These are phyloP conservation scores for Maudiozyma barnettii DNA, from an alignment of 805 yeast species.

Conservation along the genomic window DNA sequence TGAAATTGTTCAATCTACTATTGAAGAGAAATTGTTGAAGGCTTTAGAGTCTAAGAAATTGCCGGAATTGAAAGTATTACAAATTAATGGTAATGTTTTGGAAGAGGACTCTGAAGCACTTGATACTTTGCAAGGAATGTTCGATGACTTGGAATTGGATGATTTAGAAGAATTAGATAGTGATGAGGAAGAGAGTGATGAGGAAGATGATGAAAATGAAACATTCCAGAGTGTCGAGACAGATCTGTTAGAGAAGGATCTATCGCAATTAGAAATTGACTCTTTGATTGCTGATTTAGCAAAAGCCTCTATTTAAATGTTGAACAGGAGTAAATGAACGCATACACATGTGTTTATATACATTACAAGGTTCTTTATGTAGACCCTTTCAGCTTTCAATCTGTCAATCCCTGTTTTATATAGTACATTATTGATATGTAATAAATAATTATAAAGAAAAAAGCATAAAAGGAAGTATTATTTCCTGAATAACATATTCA, in stretches of 20 bases:
- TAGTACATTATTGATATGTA: not conserved
- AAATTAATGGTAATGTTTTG: conserved; percentile 88
- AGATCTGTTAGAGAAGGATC: conserved; percentile 34
- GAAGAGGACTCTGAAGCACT: conserved; percentile 76
- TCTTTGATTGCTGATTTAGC: conserved; percentile 51
- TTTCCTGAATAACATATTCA: too few species aligned
- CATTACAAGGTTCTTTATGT: too few species aligned
- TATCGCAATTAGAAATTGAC: conserved; percentile 30
- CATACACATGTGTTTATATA: too few species aligned
- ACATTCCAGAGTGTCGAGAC: conserved; percentile 44
- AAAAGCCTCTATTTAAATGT: conserved; percentile 38
- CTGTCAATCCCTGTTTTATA: not conserved
- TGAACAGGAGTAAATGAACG: too few species aligned
- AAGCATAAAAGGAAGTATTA: too few species aligned
- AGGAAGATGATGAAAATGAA: conserved; percentile 30
- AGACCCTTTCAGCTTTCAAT: too few species aligned
- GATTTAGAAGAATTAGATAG: conserved; percentile 78
- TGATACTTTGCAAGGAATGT: conserved; percentile 49
- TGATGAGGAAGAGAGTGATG: conserved; percentile 40
- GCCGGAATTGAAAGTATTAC: conserved; percentile 55
- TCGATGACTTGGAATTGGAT: conserved; percentile 85
- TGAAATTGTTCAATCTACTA: conserved; percentile 63
- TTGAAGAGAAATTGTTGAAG: conserved; percentile 41
- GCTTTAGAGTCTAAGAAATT: conserved; percentile 45
- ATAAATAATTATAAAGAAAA: too few species aligned